Evolutionary conservation across 257 asterid species (phyloP).

Genomic region (Solanum sitiens): DNA sequence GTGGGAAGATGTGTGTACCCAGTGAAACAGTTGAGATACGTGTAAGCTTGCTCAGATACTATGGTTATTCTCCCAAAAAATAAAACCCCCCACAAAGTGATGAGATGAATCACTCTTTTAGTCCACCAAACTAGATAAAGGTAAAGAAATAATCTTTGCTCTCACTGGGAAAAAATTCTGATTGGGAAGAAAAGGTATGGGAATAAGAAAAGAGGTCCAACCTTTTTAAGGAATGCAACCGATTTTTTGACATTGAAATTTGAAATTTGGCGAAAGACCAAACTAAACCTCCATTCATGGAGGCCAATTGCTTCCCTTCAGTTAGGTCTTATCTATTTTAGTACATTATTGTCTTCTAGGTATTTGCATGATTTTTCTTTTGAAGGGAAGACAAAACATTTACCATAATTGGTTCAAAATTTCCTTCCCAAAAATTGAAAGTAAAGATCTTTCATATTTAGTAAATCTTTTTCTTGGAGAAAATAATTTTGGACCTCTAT

Average conservation of each 20-base stretch:
- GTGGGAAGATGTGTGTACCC: not conserved
- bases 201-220: not conserved
- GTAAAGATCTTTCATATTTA: not conserved
- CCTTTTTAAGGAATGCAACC: not conserved
- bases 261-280: not conserved
- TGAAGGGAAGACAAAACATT: not conserved
- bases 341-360: not conserved
- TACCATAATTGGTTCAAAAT: not conserved
- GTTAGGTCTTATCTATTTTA: not conserved
- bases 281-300: not conserved
- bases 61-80: not conserved
- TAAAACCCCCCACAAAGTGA: not conserved
- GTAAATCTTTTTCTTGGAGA: not conserved
- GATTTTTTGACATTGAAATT: not conserved
- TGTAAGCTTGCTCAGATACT: not conserved
- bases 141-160: not conserved
- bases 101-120: not conserved
- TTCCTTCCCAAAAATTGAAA: not conserved
- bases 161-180: not conserved
- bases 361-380: not conserved
- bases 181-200: not conserved
- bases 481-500: not conserved
- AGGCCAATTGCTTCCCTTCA: not conserved
- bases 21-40: not conserved
- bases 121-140: not conserved